Conservation (phyloP, 2,329 filamentous ascomycete species). For the Exophiala phaeomuriformis region DNA sequence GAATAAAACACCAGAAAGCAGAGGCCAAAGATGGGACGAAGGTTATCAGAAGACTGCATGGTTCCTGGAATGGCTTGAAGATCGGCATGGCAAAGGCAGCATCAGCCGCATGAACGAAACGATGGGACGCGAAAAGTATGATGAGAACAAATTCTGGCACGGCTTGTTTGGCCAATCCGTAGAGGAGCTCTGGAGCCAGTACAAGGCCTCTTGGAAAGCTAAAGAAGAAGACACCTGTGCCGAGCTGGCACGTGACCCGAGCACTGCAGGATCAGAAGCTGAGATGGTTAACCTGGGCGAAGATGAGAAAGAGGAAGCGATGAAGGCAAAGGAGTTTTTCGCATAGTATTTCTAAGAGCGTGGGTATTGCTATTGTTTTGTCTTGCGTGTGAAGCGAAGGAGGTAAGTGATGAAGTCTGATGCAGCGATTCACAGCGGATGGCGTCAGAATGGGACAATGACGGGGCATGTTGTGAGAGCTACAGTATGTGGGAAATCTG, state of each 20-base stretch:
- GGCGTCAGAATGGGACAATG: neutral
- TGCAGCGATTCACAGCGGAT: neutral
- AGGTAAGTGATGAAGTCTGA: neutral
- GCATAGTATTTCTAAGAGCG: neutral
- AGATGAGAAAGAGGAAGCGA: conserved; percentile 6
- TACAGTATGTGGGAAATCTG: neutral
- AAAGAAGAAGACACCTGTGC: conserved; percentile 21
- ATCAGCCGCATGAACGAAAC: conserved; percentile 59
- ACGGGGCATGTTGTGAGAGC: neutral
- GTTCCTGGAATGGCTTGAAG: conserved; percentile 80
- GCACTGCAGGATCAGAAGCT: conserved; percentile 1
- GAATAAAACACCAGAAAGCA: conserved; percentile 49
- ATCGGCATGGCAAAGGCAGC: conserved; percentile 52
- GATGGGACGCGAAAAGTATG: conserved; percentile 56
- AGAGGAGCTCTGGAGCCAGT: conserved; percentile 66
- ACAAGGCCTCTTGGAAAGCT: conserved; percentile 47
- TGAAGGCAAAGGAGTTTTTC: conserved; percentile 6
- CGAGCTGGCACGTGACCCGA: neutral
- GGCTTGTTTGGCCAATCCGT: conserved; percentile 60
- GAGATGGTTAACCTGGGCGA: conserved; percentile 8
- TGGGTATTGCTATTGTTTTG: neutral
- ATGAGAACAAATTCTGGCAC: conserved; percentile 60
- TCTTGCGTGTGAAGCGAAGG: too few relatives aligned
- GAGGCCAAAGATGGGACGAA: conserved; percentile 64
- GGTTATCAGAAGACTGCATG: conserved; percentile 90